Evolutionary conservation across 495 filamentous ascomycete genomes (phyloP).

Genomic region (Friedmanniomyces endolithicus): DNA sequence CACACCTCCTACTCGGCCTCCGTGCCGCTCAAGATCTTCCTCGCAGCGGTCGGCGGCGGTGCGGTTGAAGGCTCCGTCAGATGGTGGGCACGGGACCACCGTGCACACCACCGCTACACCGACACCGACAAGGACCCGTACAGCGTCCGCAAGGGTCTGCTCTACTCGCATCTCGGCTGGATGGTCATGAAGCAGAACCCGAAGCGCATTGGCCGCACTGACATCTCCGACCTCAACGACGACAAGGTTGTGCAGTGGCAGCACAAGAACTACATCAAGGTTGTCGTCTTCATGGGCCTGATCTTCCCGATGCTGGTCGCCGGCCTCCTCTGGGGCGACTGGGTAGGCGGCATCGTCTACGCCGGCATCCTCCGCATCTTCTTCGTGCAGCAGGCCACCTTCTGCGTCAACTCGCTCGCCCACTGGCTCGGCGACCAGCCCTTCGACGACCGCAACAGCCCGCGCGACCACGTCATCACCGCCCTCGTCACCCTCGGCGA

Average conservation of each 20-base stretch:
- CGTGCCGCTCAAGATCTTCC: conserved; percentile 77
- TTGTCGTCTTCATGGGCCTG: conserved; percentile 76
- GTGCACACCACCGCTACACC: conserved; percentile 97
- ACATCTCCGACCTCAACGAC: conserved; percentile 93
- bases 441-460: conserved; percentile 97
- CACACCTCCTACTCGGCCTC: conserved; percentile 91
- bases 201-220: conserved; percentile 64
- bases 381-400: conserved; percentile 98
- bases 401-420: conserved; percentile 97
- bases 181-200: conserved; percentile 42
- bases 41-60: conserved; percentile 83
- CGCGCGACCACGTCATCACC: conserved; percentile 91
- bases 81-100: conserved; percentile 96
- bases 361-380: conserved; percentile 91
- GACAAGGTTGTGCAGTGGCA: conserved; percentile 90
- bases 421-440: conserved; percentile 99
- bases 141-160: conserved; percentile 91
- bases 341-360: conserved; percentile 83
- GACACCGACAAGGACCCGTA: conserved; percentile 99
- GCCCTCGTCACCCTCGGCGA: conserved; percentile 92
- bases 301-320: conserved; percentile 71
- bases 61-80: conserved; percentile 92
- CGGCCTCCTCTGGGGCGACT: conserved; percentile 85
- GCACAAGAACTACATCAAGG: conserved; percentile 85
- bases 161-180: conserved; percentile 92